Evolutionary conservation across 352 stramenopile genomes (phyloP).

Genomic region (Pythium insidiosum): DNA sequence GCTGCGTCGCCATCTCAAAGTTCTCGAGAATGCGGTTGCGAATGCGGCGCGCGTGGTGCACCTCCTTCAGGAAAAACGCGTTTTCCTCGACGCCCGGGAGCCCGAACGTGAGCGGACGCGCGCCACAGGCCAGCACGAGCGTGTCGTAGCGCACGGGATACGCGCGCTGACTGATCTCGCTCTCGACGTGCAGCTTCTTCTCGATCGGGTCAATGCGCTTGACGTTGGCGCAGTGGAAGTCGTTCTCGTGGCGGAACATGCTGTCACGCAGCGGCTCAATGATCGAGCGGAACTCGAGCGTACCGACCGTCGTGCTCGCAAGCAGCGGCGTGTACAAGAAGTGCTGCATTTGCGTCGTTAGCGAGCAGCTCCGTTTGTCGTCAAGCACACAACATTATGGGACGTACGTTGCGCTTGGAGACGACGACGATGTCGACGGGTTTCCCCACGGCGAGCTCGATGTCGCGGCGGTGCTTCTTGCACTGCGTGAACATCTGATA

Average conservation of each 20-base stretch:
- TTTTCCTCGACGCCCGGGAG: constrained; percentile 86
- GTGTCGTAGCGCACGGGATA: constrained; percentile 92
- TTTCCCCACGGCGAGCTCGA: constrained; percentile 45
- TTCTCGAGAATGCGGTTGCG: constrained; percentile 80
- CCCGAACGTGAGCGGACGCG: constrained; percentile 94
- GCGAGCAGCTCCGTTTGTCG: too few species aligned
- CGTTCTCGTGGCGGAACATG: constrained; percentile 55
- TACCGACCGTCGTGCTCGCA: constrained; percentile 91
- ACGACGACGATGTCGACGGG: constrained; percentile 70
- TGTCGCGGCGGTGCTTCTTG: constrained; percentile 69
- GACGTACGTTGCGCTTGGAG: constrained; percentile 68
- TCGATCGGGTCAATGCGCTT: constrained; percentile 68
- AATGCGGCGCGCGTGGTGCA: constrained; percentile 90
- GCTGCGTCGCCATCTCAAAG: constrained; percentile 93
- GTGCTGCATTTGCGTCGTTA: too few species aligned
- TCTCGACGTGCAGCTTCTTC: constrained; percentile 68
- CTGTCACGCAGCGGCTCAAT: constrained; percentile 93
- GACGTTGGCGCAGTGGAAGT: constrained; percentile 72
- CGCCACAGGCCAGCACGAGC: constrained; percentile 89
- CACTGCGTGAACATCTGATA: constrained; percentile 73
- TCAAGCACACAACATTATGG: neutral
- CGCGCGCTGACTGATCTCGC: constrained; percentile 36
- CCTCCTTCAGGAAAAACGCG: constrained; percentile 97
- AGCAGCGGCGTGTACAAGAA: constrained; percentile 98
- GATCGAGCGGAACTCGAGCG: constrained; percentile 96